Evolutionary conservation across 148 eudicot genomes (phyloP).

Genomic region (Rhododendron henanense): DNA sequence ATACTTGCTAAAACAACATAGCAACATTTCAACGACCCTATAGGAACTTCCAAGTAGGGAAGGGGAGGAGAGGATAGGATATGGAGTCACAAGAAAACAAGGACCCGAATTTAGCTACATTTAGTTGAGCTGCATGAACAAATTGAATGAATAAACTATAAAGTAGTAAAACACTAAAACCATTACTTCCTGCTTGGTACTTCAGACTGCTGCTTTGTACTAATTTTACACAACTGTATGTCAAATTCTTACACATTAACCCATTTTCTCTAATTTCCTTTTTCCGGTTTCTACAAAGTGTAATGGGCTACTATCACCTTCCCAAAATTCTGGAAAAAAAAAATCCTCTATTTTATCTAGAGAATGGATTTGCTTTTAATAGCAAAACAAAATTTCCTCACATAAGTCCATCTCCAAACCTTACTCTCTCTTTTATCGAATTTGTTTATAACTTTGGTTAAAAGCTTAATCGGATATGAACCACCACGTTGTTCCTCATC

Average conservation of each 20-base stretch:
- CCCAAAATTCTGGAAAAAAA: background rate
- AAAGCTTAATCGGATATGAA: background rate
- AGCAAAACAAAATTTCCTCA: background rate
- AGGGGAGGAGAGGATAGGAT: background rate
- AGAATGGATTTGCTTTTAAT: background rate
- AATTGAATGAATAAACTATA: background rate
- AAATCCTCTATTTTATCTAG: background rate
- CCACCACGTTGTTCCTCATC: background rate
- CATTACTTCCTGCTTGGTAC: background rate
- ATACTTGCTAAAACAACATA: background rate
- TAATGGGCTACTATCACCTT: background rate
- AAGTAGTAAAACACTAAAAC: background rate
- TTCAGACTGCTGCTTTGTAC: background rate
- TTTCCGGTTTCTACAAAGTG: background rate
- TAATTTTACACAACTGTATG: background rate
- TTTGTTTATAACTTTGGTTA: background rate
- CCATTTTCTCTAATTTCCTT: background rate
- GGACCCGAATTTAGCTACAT: background rate
- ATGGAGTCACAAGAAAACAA: conserved; percentile 3
- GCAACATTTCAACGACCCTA: background rate
- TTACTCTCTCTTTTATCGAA: background rate
- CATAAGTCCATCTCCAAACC: background rate
- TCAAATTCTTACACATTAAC: background rate
- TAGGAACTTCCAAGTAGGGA: background rate
- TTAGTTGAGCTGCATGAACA: background rate